Base-by-base conservation (phyloP, 164 flowering plant genomes). In the Malania oleifera region DNA sequence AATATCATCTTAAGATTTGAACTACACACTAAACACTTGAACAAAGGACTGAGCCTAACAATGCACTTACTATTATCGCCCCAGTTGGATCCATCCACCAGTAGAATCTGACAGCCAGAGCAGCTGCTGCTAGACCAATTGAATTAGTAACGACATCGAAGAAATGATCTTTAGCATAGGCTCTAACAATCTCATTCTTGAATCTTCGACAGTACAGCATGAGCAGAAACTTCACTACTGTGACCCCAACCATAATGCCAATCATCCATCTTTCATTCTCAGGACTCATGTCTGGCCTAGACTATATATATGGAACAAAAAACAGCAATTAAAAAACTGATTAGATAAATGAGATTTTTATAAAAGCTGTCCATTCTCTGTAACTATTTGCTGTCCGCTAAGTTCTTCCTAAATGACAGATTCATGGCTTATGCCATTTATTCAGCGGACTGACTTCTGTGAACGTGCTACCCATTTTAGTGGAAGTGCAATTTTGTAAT, bases 11-110 rank as follows among this genome's bases (percentile, higher is more conserved):
- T 10, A 2, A 23, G 5, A 12, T n/a, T 10, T 27, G 3, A 22
- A 13, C 13, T 13, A 62, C 3, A 52, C 4, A 1, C 3, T 8
- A 44, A 46, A 24, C 4, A n/a, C n/a, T n/a, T 54, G 2, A 43
- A 34, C 10, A 34, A 12, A 45, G 23, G 31, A 2, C 9, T 25
- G 22, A 11, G 7, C 10, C 37, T 29, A n/a, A 31, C 23, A 5
- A 2, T 35, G 25, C 19, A 69, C 86, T 81, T 59, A 87, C 92
- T 2, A 84, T 26, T 24, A 89, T 81, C 61, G 93, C 96, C 1
- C 96, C 96, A 24, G 73, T 65, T 11, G 96, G 93, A 62, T 89
- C 96, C 18, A 89, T 82, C 92, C 92, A 86, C 90, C 90, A 82
- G 57, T 46, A 41, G 68, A 35, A 82, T 9, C 61, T 66, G 46